Base-by-base conservation (phyloP, 306 rosid species). In the Gleditsia sinensis region DNA sequence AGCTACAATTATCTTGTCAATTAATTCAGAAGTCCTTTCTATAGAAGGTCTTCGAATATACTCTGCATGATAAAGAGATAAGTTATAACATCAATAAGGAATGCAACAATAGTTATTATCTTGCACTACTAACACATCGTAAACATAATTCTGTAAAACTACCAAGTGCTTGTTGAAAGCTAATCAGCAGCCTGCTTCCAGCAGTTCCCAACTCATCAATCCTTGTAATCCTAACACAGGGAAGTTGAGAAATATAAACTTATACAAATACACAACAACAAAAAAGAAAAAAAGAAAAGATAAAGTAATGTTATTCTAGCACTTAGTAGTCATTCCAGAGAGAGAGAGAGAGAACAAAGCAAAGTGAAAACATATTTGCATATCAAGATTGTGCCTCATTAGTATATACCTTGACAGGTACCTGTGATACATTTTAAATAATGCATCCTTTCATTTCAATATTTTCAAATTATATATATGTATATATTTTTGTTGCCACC, bases 111-210 rank as follows among this genome's bases (percentile, higher is more conserved):
- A 37, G 76, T 42, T 50, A 49, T 21, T 33, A 66, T 43, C 60
- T 67, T 43, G 65, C 34, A 37, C 46, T 42, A 50, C 45, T 5
- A 49, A 53, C 25, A 71, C 16, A 59, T 55, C 60, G 55, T 37
- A 76, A 69, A 51, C 36, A 78, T 51, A 75, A 67, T 19, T 72
- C 34, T 20, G 28, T 13, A 74, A 55, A 58, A 80, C 72, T 85
- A 94, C 97, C 98, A 48, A 89, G 83, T 19, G 91, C 94, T 78
- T 83, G 91, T 77, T 83, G 96, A 76, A 89, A 83, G 19, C 88
- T 86, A 65, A 55, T 43, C 61, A 94, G 84, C 43, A 88, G 87
- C 83, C 71, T 83, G 78, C 82, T 80, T 82, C 96, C 97, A 17
- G 80, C 53, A 21, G 64, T 67, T 54, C 82, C 91, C 82, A 89